Evolutionary conservation across 768 basidiomycete species (phyloP), one percentile per base, ranked within the genome.

Genomic region (Suillus fuscotomentosus): DNA sequence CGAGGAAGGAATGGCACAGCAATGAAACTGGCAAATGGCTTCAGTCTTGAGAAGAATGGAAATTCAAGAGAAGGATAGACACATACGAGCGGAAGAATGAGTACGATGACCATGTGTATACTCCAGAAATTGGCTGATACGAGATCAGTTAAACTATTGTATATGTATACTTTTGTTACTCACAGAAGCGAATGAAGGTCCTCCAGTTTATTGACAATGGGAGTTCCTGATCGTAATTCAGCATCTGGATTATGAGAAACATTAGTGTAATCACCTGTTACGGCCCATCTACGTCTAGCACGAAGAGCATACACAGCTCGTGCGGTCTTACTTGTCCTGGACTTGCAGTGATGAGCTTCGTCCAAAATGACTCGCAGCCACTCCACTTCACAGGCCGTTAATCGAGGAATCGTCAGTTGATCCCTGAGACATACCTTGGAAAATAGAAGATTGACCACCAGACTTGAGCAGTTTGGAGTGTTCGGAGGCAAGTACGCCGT

Each of bases 271-370:
- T 24, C 67, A 84, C 90, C 94, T 14, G 94, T 97, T 36, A 97
- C 87, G 3, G 94, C 94, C 97, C 97, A 99, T 67, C 91, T 83
- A 54, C 93, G 80, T 65, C 88, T 82, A 5, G 91, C 91, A 24
- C 82, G 84, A 11, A 99, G 81, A 6, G 92, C 92, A 73, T 91
- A 98, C 53, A 92, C 92, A 8, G 97, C 91, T 69, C 89, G 91
- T 0, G 94, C 94, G 15, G 92, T 93, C 75, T 92, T 91, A 70
- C 93, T 95, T 7, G 84, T 83, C 27, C 96, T 84, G 14, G 92
- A 94, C 77, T 97, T 98, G 80, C 94, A 95, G 66, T 92, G 87
- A 75, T 99, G 97, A 3, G 97, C 97, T 76, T 99, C 97, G 71
- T 99, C 97, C 9, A 96, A 82, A 41, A 97, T 85, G 17, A 94